phyloP scores from a whole-genome alignment of 2,329 filamentous ascomycete species.

The Phoma sp. region DNA sequence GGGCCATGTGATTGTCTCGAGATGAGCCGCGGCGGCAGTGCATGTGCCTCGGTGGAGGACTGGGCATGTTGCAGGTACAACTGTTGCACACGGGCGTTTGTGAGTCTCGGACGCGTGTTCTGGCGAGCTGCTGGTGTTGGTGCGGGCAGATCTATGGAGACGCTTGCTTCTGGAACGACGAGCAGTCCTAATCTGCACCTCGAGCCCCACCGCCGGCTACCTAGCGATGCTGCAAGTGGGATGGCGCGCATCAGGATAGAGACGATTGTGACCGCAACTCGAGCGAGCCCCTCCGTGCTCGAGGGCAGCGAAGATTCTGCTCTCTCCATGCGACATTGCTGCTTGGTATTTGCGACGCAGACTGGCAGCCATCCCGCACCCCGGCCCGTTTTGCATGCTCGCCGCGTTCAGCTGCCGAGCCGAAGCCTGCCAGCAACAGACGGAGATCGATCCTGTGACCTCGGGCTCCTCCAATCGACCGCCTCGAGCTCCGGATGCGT shows the following conservation, averaged over 20 bases:
- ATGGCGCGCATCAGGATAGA: conserved; percentile 1
- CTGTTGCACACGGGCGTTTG: not conserved
- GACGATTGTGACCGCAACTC: conserved; percentile 8
- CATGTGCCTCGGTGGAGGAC: too few species aligned
- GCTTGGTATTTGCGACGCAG: not conserved
- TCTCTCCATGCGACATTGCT: not conserved
- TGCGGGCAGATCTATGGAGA: conserved; percentile 4
- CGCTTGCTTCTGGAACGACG: conserved; percentile 15
- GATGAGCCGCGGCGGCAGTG: too few species aligned
- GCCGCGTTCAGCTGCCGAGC: too few species aligned
- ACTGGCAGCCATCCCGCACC: not conserved
- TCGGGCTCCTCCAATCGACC: conserved; percentile 25
- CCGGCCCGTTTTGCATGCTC: not conserved
- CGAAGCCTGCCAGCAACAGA: not conserved
- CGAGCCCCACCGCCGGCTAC: not conserved
- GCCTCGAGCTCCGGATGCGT: conserved; percentile 39
- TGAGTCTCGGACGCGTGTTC: not conserved
- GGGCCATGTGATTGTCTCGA: too few species aligned
- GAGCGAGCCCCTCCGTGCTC: conserved; percentile 14
- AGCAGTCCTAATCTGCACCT: not conserved
- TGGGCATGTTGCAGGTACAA: too few species aligned
- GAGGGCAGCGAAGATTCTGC: conserved; percentile 10
- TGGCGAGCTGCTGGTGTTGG: not conserved
- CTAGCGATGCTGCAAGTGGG: conserved; percentile 15
- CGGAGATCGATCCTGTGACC: conserved; percentile 23